phyloP scores from a whole-genome alignment of 495 filamentous ascomycete species.

The Talaromyces adpressus region DNA sequence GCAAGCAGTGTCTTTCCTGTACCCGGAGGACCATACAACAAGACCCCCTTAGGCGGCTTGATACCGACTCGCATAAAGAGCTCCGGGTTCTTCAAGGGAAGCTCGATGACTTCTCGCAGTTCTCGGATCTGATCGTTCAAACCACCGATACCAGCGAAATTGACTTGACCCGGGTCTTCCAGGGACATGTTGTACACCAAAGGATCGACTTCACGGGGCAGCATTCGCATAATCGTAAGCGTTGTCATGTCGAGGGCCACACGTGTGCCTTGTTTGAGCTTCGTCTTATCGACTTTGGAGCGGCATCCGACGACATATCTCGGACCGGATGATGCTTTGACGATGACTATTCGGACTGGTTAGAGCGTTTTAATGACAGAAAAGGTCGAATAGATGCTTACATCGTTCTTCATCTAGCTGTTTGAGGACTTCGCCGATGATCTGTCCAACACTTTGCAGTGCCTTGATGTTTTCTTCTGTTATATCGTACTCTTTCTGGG shows the following conservation, averaged over 20 bases:
- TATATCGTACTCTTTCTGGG: conserved; percentile 90
- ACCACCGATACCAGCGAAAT: conserved; percentile 97
- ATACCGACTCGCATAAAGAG: conserved; percentile 96
- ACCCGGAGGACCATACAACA: conserved; percentile 95
- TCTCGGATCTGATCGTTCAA: conserved; percentile 99
- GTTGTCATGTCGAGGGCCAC: conserved; percentile 99
- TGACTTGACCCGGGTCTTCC: conserved; percentile 95
- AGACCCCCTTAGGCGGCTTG: conserved; percentile 96
- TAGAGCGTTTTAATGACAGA: not conserved
- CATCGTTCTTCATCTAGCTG: conserved; percentile 99
- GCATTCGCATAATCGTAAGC: conserved; percentile 99
- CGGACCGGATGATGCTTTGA: conserved; percentile 93
- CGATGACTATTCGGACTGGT: conserved; percentile 46
- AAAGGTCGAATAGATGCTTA: conserved; percentile 33
- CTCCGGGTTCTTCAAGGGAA: conserved; percentile 98
- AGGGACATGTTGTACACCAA: conserved; percentile 99
- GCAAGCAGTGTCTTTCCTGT: conserved; percentile 97
- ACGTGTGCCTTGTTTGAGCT: conserved; percentile 96
- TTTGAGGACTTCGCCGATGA: conserved; percentile 98
- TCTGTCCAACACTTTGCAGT: conserved; percentile 97
- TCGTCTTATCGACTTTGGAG: conserved; percentile 93
- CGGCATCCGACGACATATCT: conserved; percentile 98
- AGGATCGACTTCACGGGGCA: conserved; percentile 96
- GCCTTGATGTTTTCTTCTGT: conserved; percentile 99
- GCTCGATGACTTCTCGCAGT: conserved; percentile 93